Evolutionary conservation across 768 basidiomycete genomes (phyloP).

Genomic region (Rhodotorula sphaerocarpa): DNA sequence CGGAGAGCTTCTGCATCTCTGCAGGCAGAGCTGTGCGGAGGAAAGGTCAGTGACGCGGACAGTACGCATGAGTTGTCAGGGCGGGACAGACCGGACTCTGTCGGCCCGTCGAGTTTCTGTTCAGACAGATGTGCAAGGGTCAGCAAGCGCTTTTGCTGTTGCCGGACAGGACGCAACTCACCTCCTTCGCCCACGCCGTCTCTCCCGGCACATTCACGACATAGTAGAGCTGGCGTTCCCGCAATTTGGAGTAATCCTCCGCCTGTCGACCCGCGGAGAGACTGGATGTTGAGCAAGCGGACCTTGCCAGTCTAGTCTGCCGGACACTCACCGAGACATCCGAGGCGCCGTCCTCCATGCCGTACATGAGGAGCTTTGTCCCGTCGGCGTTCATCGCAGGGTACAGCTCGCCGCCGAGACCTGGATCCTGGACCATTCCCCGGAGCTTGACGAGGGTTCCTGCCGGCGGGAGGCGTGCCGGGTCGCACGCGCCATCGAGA

Average conservation of each 20-base stretch:
- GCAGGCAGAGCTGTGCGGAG: too few species aligned
- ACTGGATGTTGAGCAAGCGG: background rate
- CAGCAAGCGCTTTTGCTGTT: too few species aligned
- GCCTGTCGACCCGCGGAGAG: background rate
- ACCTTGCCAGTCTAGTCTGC: background rate
- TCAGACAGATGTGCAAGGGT: too few species aligned
- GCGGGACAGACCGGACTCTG: too few species aligned
- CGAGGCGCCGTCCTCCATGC: conserved; percentile 17
- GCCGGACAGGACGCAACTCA: too few species aligned
- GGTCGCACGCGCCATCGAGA: conserved; percentile 5
- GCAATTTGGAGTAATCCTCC: conserved; percentile 39
- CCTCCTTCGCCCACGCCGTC: conserved; percentile 37
- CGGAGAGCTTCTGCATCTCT: too few species aligned
- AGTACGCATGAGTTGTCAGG: too few species aligned
- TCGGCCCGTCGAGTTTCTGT: too few species aligned
- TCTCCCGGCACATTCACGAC: conserved; percentile 39
- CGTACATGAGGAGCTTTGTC: conserved; percentile 13
- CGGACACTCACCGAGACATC: background rate
- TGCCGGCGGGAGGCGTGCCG: background rate
- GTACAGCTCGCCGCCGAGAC: conserved; percentile 39
- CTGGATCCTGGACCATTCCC: conserved; percentile 41
- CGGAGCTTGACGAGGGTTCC: conserved; percentile 38
- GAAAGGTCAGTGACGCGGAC: too few species aligned
- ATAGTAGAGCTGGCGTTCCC: conserved; percentile 37
- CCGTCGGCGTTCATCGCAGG: conserved; percentile 4